These are phyloP conservation scores for Blepharisma japonicum DNA, from an alignment of 73 alveolate species.

Conservation along the genomic window DNA sequence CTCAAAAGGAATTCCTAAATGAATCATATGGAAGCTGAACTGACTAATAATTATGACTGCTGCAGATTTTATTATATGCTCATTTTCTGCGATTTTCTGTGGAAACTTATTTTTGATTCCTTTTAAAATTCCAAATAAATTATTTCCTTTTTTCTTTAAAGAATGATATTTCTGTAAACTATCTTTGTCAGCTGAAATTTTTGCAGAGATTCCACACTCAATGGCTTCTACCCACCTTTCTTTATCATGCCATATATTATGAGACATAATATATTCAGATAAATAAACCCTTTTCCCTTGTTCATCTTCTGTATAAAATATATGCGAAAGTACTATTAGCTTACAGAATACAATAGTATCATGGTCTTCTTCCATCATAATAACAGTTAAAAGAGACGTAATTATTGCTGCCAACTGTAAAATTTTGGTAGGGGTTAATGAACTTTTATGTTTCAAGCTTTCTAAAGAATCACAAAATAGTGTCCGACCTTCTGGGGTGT, in stretches of 20 bases:
- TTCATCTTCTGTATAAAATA: conserved; percentile 27
- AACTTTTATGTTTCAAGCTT: neutral
- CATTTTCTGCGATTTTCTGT: neutral
- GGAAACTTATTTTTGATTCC: neutral
- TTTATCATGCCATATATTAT: conserved; percentile 18
- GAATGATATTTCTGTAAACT: no score
- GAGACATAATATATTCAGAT: neutral
- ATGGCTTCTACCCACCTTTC: conserved; percentile 21
- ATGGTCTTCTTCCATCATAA: conserved; percentile 8
- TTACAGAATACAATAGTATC: conserved; percentile 8
- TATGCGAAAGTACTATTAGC: neutral
- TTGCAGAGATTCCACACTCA: neutral
- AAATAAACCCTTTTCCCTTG: neutral
- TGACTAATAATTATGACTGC: conserved; percentile 6
- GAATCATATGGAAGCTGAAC: conserved; percentile 39
- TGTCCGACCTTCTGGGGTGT: conserved; percentile 17
- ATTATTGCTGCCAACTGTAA: conserved; percentile 6
- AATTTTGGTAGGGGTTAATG: neutral
- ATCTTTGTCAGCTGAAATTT: neutral
- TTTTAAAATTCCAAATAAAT: neutral
- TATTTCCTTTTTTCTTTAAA: neutral
- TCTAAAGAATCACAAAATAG: conserved; percentile 12
- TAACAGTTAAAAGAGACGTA: conserved; percentile 10
- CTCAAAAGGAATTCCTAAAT: conserved; percentile 35
- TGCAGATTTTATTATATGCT: neutral